Evolutionary conservation across 805 yeast genomes (phyloP).

Genomic region (Zygoascus tannicola): DNA sequence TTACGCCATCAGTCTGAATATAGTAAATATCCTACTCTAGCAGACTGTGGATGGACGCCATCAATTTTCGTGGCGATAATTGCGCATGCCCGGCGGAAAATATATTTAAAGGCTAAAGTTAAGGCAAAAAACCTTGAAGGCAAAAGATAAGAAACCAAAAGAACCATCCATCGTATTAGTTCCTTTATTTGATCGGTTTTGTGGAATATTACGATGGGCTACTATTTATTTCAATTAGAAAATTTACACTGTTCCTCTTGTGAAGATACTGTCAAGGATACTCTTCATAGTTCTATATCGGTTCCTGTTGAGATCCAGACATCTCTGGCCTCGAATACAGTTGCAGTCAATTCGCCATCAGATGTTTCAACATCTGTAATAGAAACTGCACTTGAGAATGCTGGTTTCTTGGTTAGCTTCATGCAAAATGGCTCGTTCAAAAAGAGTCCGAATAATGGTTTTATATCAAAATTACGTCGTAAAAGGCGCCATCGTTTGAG

Average conservation of each 20-base stretch:
- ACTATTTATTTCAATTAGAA: conserved; percentile 24
- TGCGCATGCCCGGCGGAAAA: too few relatives aligned
- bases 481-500: conserved; percentile 8
- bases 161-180: too few relatives aligned
- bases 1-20: too few relatives aligned
- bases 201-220: conserved; percentile 6
- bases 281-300: conserved; percentile 23
- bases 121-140: too few relatives aligned
- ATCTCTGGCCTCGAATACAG: conserved; percentile 21
- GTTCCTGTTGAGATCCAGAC: conserved; percentile 13
- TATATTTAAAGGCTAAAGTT: too few relatives aligned
- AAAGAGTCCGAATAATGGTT: not conserved
- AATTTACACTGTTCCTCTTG: conserved; percentile 54
- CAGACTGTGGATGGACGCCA: too few relatives aligned
- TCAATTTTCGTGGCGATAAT: too few relatives aligned
- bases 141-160: too few relatives aligned
- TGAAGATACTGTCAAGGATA: conserved; percentile 30
- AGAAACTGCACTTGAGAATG: conserved; percentile 13
- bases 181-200: too few relatives aligned
- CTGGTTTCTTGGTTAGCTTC: conserved; percentile 21
- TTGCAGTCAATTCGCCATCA: conserved; percentile 21
- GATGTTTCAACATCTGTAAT: conserved; percentile 13
- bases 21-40: too few relatives aligned
- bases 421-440: conserved; percentile 9
- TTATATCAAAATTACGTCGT: conserved; percentile 5